These are phyloP conservation scores for Rhododendron williamsianum DNA, from an alignment of 148 eudicot species.

Conservation along the genomic window DNA sequence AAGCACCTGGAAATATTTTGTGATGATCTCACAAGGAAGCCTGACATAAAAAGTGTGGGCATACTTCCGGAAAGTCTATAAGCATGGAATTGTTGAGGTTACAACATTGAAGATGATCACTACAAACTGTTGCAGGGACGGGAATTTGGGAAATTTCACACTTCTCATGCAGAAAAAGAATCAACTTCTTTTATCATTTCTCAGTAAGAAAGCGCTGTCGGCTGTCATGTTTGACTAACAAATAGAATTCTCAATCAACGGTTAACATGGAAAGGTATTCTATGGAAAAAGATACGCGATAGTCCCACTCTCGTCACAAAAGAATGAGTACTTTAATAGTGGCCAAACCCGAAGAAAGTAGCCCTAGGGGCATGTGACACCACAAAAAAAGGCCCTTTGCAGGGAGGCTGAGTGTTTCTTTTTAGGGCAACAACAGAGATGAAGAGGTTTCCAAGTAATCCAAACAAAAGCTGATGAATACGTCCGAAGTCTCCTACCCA, in stretches of 20 bases:
- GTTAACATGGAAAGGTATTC: background rate
- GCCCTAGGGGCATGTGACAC: background rate
- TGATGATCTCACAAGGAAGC: background rate
- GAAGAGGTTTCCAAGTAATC: background rate
- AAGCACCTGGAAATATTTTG: background rate
- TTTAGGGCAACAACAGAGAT: background rate
- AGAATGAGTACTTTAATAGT: background rate
- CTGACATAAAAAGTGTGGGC: background rate
- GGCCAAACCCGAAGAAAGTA: background rate
- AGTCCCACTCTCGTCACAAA: background rate
- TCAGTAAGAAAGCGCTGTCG: background rate
- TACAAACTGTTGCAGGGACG: background rate
- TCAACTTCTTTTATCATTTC: background rate
- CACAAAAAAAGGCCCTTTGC: background rate
- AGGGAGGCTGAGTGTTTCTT: background rate
- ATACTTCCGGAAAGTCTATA: background rate
- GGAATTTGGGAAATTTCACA: background rate
- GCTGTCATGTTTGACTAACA: background rate
- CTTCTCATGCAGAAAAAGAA: background rate
- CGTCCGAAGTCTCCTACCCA: background rate
- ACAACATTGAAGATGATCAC: background rate
- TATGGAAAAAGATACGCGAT: background rate
- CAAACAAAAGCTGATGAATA: background rate
- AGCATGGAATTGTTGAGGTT: background rate
- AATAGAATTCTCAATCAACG: background rate